Conservation (phyloP, 1,139 yeast species). For the Debaryomycetaceae sp. region DNA sequence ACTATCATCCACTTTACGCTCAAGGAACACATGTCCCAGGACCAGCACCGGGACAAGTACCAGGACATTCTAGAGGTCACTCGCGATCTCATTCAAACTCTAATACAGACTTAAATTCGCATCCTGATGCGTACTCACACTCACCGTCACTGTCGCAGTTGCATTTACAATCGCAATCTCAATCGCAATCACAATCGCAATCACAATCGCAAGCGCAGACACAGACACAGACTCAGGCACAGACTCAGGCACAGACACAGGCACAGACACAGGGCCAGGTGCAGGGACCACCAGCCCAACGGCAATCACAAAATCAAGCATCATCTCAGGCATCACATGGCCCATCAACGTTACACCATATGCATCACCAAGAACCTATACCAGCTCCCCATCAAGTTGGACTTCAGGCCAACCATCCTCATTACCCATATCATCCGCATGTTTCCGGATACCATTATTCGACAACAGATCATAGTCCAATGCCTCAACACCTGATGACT, state of each 20-base stretch:
- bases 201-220: no score
- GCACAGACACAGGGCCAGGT: slow-evolving; percentile 1
- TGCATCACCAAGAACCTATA: background rate
- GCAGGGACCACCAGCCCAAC: slow-evolving; percentile 4
- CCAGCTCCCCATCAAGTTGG: background rate
- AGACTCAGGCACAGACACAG: background rate
- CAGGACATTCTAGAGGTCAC: background rate
- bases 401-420: background rate
- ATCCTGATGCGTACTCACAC: background rate
- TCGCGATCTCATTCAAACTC: background rate
- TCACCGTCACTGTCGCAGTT: slow-evolving; percentile 4
- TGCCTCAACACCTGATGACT: background rate
- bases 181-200: background rate
- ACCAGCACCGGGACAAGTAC: background rate
- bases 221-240: no score
- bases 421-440: slow-evolving; percentile 2
- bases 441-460: slow-evolving; percentile 1
- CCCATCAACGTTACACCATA: background rate
- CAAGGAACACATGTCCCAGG: background rate
- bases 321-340: slow-evolving; percentile 1
- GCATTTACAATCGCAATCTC: slow-evolving; percentile 3
- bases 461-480: background rate
- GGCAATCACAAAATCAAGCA: no score
- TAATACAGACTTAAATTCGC: background rate
- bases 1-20: background rate